Percentiles rank a stretch among this genome's conserved stretches.
Conservation (phyloP, 2,329 filamentous ascomycete genomes). For the Hypoxylon sp. region DNA sequence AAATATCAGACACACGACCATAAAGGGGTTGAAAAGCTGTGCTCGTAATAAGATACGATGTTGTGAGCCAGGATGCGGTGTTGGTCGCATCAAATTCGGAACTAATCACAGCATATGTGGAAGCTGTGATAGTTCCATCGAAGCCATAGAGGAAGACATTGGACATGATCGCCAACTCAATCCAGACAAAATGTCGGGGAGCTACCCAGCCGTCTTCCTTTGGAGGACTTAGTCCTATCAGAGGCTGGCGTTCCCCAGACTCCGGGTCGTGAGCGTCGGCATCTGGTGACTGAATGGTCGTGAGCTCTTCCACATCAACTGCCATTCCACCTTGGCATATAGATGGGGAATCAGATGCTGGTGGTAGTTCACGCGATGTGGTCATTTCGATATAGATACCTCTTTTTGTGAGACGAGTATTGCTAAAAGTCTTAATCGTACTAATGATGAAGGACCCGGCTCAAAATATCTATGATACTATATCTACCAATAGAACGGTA, state of each 20-base stretch:
- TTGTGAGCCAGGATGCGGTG: slow-evolving; percentile 81
- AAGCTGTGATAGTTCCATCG: slow-evolving; percentile 80
- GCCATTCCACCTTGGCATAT: background rate
- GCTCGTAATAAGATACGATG: slow-evolving; percentile 78
- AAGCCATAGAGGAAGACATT: slow-evolving; percentile 78
- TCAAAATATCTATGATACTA: background rate
- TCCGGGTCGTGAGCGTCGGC: slow-evolving; percentile 9
- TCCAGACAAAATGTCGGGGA: slow-evolving; percentile 69
- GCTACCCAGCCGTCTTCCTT: slow-evolving; percentile 60
- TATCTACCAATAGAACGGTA: background rate
- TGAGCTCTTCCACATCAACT: background rate
- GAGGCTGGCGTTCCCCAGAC: slow-evolving; percentile 35
- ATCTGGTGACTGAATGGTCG: background rate
- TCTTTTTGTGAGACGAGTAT: background rate
- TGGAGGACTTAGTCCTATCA: slow-evolving; percentile 31
- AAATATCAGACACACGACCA: slow-evolving; percentile 78
- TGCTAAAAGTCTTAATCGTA: background rate
- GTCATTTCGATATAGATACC: background rate
- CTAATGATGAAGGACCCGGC: too few species aligned
- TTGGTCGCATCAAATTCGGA: slow-evolving; percentile 82
- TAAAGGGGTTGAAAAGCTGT: slow-evolving; percentile 82
- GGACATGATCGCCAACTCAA: slow-evolving; percentile 73
- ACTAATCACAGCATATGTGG: slow-evolving; percentile 80
- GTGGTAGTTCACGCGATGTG: background rate
- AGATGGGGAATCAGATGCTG: background rate